Percentiles rank a stretch among this genome's conserved stretches.
Evolutionary conservation across 2,329 filamentous ascomycete genomes (phyloP).

Genomic region (Colletotrichum euphorbiae): DNA sequence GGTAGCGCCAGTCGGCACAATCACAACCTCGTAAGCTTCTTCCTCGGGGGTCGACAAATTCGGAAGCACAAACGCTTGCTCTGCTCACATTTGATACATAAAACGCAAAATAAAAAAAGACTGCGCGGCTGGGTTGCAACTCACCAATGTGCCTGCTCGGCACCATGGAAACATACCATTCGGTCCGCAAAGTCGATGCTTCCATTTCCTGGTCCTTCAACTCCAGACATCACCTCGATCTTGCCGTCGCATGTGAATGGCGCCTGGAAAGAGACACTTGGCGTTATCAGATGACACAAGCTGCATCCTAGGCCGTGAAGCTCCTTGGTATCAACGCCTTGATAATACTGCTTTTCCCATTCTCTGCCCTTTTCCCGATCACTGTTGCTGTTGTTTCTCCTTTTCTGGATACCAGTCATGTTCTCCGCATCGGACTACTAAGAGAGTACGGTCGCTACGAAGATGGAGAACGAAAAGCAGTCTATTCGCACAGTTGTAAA

Average conservation of each 20-base stretch:
- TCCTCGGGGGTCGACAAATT: accelerated
- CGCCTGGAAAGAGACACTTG: background rate
- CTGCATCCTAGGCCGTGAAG: background rate
- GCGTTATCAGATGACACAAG: background rate
- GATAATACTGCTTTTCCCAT: conserved; percentile 11
- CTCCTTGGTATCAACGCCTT: background rate
- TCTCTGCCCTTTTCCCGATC: background rate
- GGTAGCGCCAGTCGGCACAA: background rate
- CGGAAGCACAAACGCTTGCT: background rate
- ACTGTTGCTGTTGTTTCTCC: background rate
- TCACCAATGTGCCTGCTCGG: background rate
- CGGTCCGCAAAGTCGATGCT: background rate
- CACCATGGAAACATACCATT: background rate
- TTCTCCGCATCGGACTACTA: background rate
- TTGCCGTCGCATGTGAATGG: conserved; percentile 6
- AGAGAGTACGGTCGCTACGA: too few species aligned
- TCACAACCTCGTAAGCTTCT: background rate
- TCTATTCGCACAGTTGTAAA: too few species aligned
- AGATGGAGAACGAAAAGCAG: too few species aligned
- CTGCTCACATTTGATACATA: background rate
- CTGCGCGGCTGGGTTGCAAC: background rate
- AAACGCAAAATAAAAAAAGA: too few species aligned
- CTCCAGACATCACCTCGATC: background rate
- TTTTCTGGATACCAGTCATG: background rate
- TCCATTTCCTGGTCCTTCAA: background rate